These are phyloP conservation scores for Apostasia shenzhenica DNA, from an alignment of 106 monocot species.

Conservation along the genomic window DNA sequence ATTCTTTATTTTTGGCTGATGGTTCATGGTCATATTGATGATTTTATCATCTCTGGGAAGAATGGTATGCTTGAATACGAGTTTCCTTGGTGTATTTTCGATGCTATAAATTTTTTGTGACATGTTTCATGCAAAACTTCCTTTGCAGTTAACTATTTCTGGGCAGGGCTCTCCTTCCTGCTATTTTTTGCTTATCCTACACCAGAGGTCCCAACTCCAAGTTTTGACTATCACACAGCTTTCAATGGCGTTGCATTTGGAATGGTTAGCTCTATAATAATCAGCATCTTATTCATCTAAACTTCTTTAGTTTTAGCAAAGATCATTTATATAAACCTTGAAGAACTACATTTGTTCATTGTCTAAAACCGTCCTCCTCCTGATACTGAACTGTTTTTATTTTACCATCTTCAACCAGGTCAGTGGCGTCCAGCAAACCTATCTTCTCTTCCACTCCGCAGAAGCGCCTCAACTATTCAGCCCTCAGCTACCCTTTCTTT, in stretches of 20 bases:
- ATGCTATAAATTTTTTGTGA: no score
- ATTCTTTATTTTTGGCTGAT: constrained; percentile 57
- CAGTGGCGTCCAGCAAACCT: constrained; percentile 72
- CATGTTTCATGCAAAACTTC: neutral
- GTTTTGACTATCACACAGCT: constrained; percentile 77
- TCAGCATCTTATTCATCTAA: neutral
- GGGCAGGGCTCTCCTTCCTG: constrained; percentile 62
- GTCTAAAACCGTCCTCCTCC: no score
- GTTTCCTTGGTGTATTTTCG: no score
- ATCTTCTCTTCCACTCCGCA: constrained; percentile 40
- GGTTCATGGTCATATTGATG: constrained; percentile 44
- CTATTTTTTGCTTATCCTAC: constrained; percentile 82
- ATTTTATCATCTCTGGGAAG: constrained; percentile 59
- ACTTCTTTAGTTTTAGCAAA: neutral
- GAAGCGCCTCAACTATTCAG: constrained; percentile 44
- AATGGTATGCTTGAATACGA: constrained; percentile 39
- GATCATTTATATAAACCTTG: neutral
- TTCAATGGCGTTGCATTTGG: constrained; percentile 90
- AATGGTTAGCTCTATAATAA: constrained; percentile 56
- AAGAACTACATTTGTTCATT: neutral
- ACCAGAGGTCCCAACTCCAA: constrained; percentile 84
- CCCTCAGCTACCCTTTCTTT: constrained; percentile 28
- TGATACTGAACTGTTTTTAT: neutral
- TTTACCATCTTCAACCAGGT: constrained; percentile 30
- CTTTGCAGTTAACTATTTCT: constrained; percentile 53